Evolutionary conservation across 1,284 basidiomycete species (phyloP).

Genomic region (Trichosporon faecale): DNA sequence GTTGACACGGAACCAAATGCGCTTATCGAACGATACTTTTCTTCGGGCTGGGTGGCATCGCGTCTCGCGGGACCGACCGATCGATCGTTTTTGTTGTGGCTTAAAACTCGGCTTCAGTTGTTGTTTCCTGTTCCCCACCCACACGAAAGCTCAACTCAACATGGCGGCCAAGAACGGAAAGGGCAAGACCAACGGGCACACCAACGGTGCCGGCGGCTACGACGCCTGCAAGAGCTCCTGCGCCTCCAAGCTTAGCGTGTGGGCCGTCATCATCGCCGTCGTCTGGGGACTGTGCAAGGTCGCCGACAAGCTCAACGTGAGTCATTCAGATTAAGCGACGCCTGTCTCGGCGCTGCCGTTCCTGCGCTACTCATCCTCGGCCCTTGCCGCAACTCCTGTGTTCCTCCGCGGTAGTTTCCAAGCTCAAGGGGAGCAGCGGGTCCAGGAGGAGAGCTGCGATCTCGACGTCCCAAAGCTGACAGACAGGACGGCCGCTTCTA

Average conservation of each 20-base stretch:
- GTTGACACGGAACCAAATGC: conserved; percentile 9
- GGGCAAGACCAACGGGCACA: not conserved
- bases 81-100: not conserved
- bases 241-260: conserved; percentile 24
- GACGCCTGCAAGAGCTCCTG: not conserved
- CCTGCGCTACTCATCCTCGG: no score
- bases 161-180: not conserved
- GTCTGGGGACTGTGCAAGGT: conserved; percentile 32
- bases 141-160: not conserved
- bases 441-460: not conserved
- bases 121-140: not conserved
- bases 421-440: not conserved
- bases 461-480: not conserved
- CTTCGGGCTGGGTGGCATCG: not conserved
- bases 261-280: conserved; percentile 28
- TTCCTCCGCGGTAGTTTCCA: not conserved
- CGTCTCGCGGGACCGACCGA: not conserved
- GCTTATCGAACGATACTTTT: conserved; percentile 11
- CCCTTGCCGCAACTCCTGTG: not conserved
- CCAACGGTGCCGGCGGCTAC: not conserved
- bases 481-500: conserved; percentile 59
- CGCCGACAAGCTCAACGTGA: conserved; percentile 38
- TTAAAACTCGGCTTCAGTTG: not conserved
- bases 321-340: conserved; percentile 6
- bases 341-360: not conserved